Base-by-base conservation (phyloP, 1,139 yeast species). In the Nematodospora anomalae region DNA sequence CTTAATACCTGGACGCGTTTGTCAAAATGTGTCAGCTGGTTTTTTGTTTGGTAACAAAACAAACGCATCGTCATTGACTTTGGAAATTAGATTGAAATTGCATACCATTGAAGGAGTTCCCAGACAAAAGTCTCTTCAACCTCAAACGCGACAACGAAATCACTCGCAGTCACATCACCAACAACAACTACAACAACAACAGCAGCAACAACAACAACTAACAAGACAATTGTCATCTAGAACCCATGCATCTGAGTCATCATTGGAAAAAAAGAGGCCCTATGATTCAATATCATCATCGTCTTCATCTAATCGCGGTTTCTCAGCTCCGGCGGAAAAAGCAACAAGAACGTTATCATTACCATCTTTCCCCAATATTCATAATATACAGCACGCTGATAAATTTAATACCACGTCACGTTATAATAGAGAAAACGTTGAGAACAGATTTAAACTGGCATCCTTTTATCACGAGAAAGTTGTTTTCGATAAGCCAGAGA, bases 261-360 rank as follows among this genome's bases (percentile, higher is more conserved):
- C 29, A 22, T 14, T 21, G 6, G 44, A 41, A 15, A 35, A 38
- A 16, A 45, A 45, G 33, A 31, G 49, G 33, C 28, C 38, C 9
- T 26, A 12, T 16, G 31, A 38, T n/a, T 30, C 33, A 6, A 32
- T 37, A 18, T n/a, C 27, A 38, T 26, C 38, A 38, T 25, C 30
- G 32, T 7, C n/a, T 9, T 13, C 16, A 21, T 8, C 23, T 23
- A 18, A 11, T 11, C 9, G 10, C 22, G 9, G 22, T 23, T 32
- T 51, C 12, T 20, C 40, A 10, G 71, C 53, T 12, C 45, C 52
- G 2, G 63, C 67, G 6, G 57, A 71, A 30, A 79, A 76, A 55
- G 86, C 86, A 6, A 71, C 76, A n/a, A 66, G 86, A 51, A 80
- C 86, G 1, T 79, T 77, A 46, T 80, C 85, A 0, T 58, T 80